phyloP scores from a whole-genome alignment of 768 basidiomycete species.

The Astraeus odoratus region DNA sequence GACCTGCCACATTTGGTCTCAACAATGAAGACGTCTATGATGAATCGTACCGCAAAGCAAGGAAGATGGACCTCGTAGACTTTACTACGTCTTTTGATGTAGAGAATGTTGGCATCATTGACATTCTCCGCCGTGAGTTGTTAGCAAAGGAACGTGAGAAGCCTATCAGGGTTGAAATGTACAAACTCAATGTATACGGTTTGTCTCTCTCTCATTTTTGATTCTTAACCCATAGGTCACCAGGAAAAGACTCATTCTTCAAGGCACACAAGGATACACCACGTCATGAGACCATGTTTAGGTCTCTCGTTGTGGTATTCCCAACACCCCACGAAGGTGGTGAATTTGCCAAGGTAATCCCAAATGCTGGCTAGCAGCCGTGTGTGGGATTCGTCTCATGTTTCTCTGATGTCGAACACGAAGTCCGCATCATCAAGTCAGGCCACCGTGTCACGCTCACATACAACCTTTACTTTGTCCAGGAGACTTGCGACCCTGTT shows the following conservation, averaged over 20 bases:
- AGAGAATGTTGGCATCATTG: conserved; percentile 20
- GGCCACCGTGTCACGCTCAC: conserved; percentile 39
- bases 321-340: conserved; percentile 43
- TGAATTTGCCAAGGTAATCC: conserved; percentile 29
- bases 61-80: conserved; percentile 33
- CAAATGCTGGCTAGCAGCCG: neutral
- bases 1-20: conserved; percentile 34
- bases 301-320: conserved; percentile 45
- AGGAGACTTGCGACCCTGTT: neutral
- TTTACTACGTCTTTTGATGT: conserved; percentile 32
- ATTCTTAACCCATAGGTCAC: neutral
- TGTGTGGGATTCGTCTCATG: conserved; percentile 34
- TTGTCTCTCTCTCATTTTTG: neutral
- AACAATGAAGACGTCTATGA: conserved; percentile 32
- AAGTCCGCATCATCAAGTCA: conserved; percentile 31
- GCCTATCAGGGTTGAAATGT: conserved; percentile 28
- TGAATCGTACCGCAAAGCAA: conserved; percentile 38
- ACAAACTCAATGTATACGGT: conserved; percentile 45
- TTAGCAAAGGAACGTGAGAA: conserved; percentile 15
- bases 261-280: conserved; percentile 46
- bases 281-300: conserved; percentile 38
- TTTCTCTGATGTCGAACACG: conserved; percentile 39
- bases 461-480: conserved; percentile 30
- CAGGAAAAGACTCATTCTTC: conserved; percentile 41
- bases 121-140: conserved; percentile 17